Evolutionary conservation across 2,329 filamentous ascomycete species (phyloP).

Genomic region (Fusarium verticillioides): DNA sequence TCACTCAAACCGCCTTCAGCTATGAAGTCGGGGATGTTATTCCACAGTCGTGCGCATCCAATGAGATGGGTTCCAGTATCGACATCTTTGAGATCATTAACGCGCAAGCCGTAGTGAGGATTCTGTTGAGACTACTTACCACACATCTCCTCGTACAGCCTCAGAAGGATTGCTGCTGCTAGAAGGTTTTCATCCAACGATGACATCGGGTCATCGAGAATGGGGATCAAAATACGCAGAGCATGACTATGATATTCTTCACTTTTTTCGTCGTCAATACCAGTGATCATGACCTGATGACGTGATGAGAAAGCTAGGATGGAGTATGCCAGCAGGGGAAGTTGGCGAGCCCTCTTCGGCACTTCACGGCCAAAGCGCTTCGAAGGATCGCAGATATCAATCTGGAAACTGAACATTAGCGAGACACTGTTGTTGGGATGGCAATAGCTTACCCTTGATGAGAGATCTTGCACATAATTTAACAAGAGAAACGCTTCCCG

Average conservation of each 20-base stretch:
- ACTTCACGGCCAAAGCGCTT: slow-evolving; percentile 55
- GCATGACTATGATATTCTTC: slow-evolving; percentile 55
- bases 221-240: slow-evolving; percentile 52
- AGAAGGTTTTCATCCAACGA: slow-evolving; percentile 53
- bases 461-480: not conserved
- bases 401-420: slow-evolving; percentile 37
- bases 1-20: slow-evolving; percentile 52
- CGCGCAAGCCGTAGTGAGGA: not conserved
- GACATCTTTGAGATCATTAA: slow-evolving; percentile 26
- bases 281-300: slow-evolving; percentile 32
- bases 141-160: slow-evolving; percentile 55
- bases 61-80: slow-evolving; percentile 45
- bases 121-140: slow-evolving; percentile 27
- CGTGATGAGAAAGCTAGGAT: slow-evolving; percentile 44
- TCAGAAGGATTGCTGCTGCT: slow-evolving; percentile 52
- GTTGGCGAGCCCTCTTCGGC: slow-evolving; percentile 53
- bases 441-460: not conserved
- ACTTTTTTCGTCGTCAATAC: slow-evolving; percentile 45
- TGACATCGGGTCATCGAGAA: slow-evolving; percentile 49
- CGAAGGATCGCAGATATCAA: slow-evolving; percentile 55
- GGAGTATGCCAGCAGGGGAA: slow-evolving; percentile 51
- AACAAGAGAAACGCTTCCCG: not conserved
- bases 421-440: not conserved
- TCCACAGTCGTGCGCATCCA: slow-evolving; percentile 43
- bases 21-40: slow-evolving; percentile 43